A percentile compares a stretch with the other conserved stretches of the same genome.
phyloP scores from a whole-genome alignment of 306 rosid species.

The Dalbergia oliveri region DNA sequence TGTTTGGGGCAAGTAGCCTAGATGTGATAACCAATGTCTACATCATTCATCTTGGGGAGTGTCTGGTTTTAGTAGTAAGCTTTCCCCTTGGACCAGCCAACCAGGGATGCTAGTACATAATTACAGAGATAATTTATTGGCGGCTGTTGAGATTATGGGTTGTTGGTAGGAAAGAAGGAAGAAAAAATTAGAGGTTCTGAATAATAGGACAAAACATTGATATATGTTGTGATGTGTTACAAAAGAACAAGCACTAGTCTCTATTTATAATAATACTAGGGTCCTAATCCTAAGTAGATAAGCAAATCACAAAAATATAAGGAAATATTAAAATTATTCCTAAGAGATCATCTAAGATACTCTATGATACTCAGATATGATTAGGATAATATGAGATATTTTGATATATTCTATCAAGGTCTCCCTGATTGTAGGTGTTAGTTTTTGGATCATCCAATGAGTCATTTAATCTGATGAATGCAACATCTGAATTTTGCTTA shows the following conservation, averaged over 20 bases:
- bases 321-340: background rate
- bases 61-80: background rate
- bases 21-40: constrained; percentile 11
- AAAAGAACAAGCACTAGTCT: no score
- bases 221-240: no score
- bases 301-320: background rate
- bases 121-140: constrained; percentile 28
- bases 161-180: no score
- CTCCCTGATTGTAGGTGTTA: no score
- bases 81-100: background rate
- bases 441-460: constrained; percentile 5
- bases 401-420: background rate
- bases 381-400: background rate
- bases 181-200: no score
- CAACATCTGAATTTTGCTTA: constrained; percentile 2
- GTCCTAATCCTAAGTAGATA: background rate
- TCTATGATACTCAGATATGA: background rate
- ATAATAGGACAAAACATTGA: no score
- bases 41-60: background rate
- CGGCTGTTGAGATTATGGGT: background rate
- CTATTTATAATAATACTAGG: no score
- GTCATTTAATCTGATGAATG: constrained; percentile 32
- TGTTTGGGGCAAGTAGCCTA: constrained; percentile 6
- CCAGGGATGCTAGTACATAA: background rate
- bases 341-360: background rate